Base-by-base conservation (phyloP, 306 rosid species). In the Benincasa hispida region DNA sequence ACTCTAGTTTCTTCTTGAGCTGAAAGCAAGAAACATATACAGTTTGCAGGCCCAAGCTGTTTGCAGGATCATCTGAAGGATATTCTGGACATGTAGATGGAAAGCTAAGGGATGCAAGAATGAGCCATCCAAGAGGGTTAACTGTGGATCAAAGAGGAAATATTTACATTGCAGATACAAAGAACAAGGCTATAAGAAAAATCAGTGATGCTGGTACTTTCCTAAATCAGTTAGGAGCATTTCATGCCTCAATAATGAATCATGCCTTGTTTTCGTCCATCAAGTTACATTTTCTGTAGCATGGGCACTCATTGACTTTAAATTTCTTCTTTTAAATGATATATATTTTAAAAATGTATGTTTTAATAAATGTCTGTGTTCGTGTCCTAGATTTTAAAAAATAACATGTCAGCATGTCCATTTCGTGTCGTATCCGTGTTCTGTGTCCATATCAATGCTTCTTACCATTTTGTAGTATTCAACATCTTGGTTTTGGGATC, bases 31-130 rank as follows among this genome's bases (percentile, higher is more conserved):
- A 50, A 60, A 82, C 80, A 75, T 77, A 32, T 72, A 74, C 90
- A 94, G 99, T 90, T 87, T 87, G 99, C 85, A 86, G 94, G 79
- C 93, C 99, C 57, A 89, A 88, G 87, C 79, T 94, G 41, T 82
- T 94, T 60, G 89, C 97, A 61, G 99, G 99, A 75, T 94, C 99
- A 65, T 57, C 89, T n/a, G 99, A 94, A 84, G 99, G 99, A 70
- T 83, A 89, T 79, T 81, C 88, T 22, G 99, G 99, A 59, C 97
- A 94, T 72, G 87, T 92, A 61, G 99, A 94, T 84, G 99, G 99
- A 21, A 89, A 85, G 84, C 87, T 62, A 27, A 94, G 96, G 82
- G 97, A 92, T 69, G 91, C 99, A 82, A 92, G 99, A 87, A 77
- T 94, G 89, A 90, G 91, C 79, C 93, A 90, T 24, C 99, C 99